Evolutionary conservation across 2,329 filamentous ascomycete species (phyloP).

Genomic region (Nemania sp.): DNA sequence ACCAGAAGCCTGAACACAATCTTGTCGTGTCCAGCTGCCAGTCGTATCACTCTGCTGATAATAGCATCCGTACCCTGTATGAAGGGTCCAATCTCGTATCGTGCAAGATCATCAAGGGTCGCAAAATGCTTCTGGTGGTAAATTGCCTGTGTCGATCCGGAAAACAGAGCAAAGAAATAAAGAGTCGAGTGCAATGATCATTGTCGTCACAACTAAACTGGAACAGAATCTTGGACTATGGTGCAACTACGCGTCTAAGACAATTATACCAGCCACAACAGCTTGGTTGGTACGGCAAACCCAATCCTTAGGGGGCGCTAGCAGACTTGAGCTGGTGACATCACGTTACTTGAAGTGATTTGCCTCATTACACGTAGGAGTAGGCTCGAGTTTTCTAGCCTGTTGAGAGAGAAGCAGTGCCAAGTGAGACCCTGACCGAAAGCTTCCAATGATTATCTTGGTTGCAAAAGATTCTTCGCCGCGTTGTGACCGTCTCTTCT

Average conservation of each 20-base stretch:
- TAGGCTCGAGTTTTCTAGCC: neutral
- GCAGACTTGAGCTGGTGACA: no score
- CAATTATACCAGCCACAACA: neutral
- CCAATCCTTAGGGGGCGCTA: neutral
- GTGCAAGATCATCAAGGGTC: conserved; percentile 28
- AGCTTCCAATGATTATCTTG: neutral
- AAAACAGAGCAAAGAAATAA: neutral
- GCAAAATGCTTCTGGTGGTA: conserved; percentile 3
- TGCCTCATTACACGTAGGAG: neutral
- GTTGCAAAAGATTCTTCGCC: conserved; percentile 1
- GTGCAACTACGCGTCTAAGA: neutral
- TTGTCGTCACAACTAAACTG: conserved; percentile 1
- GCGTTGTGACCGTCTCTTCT: neutral
- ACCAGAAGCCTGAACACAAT: conserved; percentile 27
- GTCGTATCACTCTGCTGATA: conserved; percentile 14
- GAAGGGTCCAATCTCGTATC: conserved; percentile 18
- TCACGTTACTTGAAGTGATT: neutral
- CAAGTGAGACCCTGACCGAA: neutral
- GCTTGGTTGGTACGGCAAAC: neutral
- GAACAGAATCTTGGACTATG: neutral
- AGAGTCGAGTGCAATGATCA: neutral
- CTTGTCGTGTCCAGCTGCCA: conserved; percentile 6
- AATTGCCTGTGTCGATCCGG: neutral
- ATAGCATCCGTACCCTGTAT: conserved; percentile 12
- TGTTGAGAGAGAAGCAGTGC: neutral